Base-by-base conservation (phyloP, 2,329 filamentous ascomycete genomes). In the Colletotrichum acutatum region DNA sequence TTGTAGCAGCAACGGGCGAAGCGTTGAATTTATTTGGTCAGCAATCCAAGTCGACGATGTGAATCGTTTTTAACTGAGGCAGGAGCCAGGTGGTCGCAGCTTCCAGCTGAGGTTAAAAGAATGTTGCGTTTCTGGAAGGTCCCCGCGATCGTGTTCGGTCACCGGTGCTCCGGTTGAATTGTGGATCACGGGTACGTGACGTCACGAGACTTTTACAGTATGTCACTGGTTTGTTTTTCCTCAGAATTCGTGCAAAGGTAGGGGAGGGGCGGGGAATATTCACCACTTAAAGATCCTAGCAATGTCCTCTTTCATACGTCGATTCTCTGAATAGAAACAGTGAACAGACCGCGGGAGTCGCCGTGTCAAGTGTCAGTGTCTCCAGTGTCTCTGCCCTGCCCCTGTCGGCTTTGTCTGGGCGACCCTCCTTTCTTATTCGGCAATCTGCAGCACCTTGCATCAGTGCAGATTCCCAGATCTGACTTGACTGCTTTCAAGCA, bases 101-200 rank as follows among this genome's bases (percentile, higher is more conserved):
- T 19, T 28, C 16, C 8, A 12, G 32, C 16, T n/a, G 30, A 52
- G 54, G 57, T 1, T 5, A n/a, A 28, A 28, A 24, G 7, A 12
- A 26, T 32, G 52, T 68, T 26, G 67, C 69, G 52, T 57, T 68
- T 53, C 68, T n/a, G 58, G 58, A 68, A 71, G 58, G 30, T 26
- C 30, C 54, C 66, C 12, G 60, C 34, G 70, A 69, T 26, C 9
- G 66, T 61, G 54, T 64, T 56, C 66, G 32, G 66, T 30, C 60
- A 32, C 26, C 26, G 42, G 37, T 32, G 16, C 37, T 69, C 65
- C 53, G 30, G 54, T 0, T 34, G 63, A 72, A 56, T 22, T 49
- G 53, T 30, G 53, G 65, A 11, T 26, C 19, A 62, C 49, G 19
- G 16, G 32, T 19, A 24, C 8, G 34, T 65, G 62, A 65, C 62